Evolutionary conservation across 2,329 filamentous ascomycete species (phyloP), one percentile per base, ranked within the genome.

Genomic region (Hymenoscyphus infarciens): DNA sequence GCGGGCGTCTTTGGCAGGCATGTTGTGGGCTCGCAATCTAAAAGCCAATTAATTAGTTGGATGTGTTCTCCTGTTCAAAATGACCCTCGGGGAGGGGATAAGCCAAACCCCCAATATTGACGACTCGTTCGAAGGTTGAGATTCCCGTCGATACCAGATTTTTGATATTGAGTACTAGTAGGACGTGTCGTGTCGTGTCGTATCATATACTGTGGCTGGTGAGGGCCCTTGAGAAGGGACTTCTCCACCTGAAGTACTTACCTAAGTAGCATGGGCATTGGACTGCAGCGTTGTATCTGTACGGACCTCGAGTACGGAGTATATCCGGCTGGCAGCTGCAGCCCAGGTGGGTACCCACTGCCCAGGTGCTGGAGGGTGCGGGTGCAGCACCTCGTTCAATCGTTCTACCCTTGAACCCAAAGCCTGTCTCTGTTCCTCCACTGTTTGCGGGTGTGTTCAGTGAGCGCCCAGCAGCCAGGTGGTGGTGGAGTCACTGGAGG

Each of bases 131-230:
- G 13, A 38, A 38, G 35, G 35, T 38, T 13, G 35, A 38, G 35
- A 38, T 38, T 38, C 13, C 35, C 13, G 13, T 38, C 11, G 35
- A 38, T 5, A 38, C 10, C 35, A 38, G 35, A 13, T 38, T 38
- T 38, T 38, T 38, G 35, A 38, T 38, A 52, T 22, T 49, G n/a
- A n/a, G n/a, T n/a, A n/a, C n/a, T n/a, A n/a, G 25, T 27, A 27
- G 22, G 19, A 22, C 19, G 45, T 13, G 45, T 52, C 45, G 45
- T 52, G 15, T 22, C 19, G 45, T 13, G 45, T 52, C 45, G 45
- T 52, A 25, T 22, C 45, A 52, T 52, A 22, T 52, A 19, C 22
- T 52, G 45, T 52, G 45, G 45, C 45, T 52, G 45, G 22, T 52
- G 45, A 52, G 45, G 19, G 8, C 7, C 10, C 19, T 19, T 10